Base-by-base conservation (phyloP, 2,329 filamentous ascomycete genomes). In the Aspergillus piperis region DNA sequence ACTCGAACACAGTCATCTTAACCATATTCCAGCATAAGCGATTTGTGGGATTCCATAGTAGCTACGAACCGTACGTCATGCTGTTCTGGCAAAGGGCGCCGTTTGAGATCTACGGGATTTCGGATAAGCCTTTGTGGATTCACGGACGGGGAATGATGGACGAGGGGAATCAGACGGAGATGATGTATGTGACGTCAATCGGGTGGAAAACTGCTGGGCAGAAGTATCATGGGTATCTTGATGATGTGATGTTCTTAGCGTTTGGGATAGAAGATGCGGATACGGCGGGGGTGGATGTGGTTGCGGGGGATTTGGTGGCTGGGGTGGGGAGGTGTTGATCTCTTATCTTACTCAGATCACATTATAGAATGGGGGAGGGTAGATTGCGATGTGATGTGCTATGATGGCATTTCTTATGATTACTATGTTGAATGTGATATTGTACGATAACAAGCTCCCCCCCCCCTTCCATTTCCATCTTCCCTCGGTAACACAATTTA, bases 121-220 rank as follows among this genome's bases (percentile, higher is more conserved):
- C 82, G 0, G 66, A 68, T 13, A 77, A 77, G 62, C 84, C 85
- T 2, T 61, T 86, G 0, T 87, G 84, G 84, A 83, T 87, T 32
- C 73, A 80, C 49, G 85, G 85, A 0, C 76, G 85, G 19, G 23
- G 67, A 6, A 55, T 25, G 23, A 23, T n/a, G 73, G n/a, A 67
- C 47, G 60, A 62, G 65, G 58, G 62, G 65, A 69, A 71, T 1
- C 75, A 78, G 23, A 80, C 79, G 0, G 82, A 86, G 65, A 85
- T 86, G 83, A 73, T 87, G 27, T 87, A 86, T 62, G 74, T 86
- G 0, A 86, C 83, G 0, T 83, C 80, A 0, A 81, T 86, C 32
- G 83, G 78, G 61, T 88, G 85, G 85, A 85, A 81, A 68, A 68
- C 62, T 0, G 69, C 70, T 0, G 77, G 76, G 0, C 72, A 78